phyloP scores from a whole-genome alignment of 192 early-diverging fungal species.

The Coemansia sp. region DNA sequence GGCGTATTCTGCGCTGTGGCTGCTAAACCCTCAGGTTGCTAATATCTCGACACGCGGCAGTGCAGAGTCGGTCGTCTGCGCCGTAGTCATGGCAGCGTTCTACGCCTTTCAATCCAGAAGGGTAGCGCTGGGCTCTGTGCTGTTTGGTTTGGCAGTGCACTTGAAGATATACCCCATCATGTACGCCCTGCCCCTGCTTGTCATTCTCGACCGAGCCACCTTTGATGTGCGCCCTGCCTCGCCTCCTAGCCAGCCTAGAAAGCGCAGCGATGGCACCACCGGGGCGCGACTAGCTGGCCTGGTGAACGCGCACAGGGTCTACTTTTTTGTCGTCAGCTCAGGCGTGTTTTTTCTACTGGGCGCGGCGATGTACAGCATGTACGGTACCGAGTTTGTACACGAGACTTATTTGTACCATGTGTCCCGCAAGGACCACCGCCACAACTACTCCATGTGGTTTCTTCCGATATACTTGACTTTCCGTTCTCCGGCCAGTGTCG shows the following conservation, averaged over 20 bases:
- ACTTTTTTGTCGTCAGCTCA: constrained; percentile 62
- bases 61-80: constrained; percentile 82
- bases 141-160: constrained; percentile 91
- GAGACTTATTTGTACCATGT: constrained; percentile 94
- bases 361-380: constrained; percentile 66
- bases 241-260: neutral
- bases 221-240: neutral
- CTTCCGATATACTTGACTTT: constrained; percentile 88
- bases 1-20: constrained; percentile 67
- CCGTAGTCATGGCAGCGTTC: constrained; percentile 69
- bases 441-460: constrained; percentile 98
- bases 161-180: constrained; percentile 97
- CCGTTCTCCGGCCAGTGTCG: constrained; percentile 40
- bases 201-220: constrained; percentile 49
- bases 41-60: constrained; percentile 95
- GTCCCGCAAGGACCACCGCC: constrained; percentile 93
- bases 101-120: constrained; percentile 61
- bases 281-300: constrained; percentile 2
- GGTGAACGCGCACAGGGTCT: constrained; percentile 56
- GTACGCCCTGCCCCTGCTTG: constrained; percentile 80
- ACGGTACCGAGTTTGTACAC: constrained; percentile 81
- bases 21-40: constrained; percentile 93
- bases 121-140: constrained; percentile 51
- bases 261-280: neutral
- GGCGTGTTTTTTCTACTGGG: constrained; percentile 60